phyloP scores from a whole-genome alignment of 2,329 filamentous ascomycete species.

The Penicillium sp. region DNA sequence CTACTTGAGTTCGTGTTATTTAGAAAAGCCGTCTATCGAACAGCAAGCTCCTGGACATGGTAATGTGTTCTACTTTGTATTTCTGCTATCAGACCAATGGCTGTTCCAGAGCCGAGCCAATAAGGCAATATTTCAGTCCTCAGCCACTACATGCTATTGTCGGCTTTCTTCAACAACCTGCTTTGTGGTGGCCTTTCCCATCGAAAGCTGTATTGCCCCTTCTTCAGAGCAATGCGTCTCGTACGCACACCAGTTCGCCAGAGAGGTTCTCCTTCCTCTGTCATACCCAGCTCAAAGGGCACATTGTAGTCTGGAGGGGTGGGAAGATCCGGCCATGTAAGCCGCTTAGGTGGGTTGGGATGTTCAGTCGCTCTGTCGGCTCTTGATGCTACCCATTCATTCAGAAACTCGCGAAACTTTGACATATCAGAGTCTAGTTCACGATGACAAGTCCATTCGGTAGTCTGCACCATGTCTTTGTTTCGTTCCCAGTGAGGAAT shows the following conservation, averaged over 20 bases:
- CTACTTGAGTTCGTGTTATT: too few species aligned
- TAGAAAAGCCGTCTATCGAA: too few species aligned
- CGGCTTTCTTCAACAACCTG: not conserved
- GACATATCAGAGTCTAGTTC: constrained; percentile 16
- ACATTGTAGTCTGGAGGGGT: constrained; percentile 13
- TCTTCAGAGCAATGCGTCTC: constrained; percentile 11
- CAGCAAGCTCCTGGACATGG: too few species aligned
- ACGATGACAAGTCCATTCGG: constrained; percentile 14
- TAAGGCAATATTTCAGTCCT: not conserved
- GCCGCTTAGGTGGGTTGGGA: constrained; percentile 12
- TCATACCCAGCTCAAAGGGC: constrained; percentile 10
- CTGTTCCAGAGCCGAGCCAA: too few species aligned
- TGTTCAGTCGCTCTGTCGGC: constrained; percentile 8
- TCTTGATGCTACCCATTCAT: constrained; percentile 13
- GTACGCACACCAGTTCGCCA: constrained; percentile 8
- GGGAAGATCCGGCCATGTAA: constrained; percentile 15
- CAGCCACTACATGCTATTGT: not conserved
- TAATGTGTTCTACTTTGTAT: too few species aligned
- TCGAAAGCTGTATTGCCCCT: constrained; percentile 15
- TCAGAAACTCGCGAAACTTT: constrained; percentile 15
- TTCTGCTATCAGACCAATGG: too few species aligned
- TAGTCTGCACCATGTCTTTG: constrained; percentile 17
- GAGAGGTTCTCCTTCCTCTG: constrained; percentile 7
- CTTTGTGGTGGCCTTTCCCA: constrained; percentile 14
- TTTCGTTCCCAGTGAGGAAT: constrained; percentile 20